These are phyloP conservation scores for Bombardia bombarda DNA, from an alignment of 495 filamentous ascomycete genomes.

Conservation along the genomic window DNA sequence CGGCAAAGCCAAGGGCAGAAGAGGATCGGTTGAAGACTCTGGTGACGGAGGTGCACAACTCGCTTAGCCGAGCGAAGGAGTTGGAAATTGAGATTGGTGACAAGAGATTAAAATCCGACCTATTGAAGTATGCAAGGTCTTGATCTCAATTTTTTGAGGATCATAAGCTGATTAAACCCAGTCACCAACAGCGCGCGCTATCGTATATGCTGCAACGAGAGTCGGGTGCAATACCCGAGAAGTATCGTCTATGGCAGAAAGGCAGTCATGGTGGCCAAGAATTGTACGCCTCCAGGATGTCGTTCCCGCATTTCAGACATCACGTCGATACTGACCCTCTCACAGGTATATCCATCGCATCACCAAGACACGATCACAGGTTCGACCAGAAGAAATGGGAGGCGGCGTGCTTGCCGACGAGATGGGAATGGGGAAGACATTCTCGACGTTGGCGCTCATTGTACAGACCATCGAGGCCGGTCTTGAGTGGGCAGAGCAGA, in stretches of 20 bases:
- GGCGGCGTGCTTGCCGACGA: conserved; percentile 38
- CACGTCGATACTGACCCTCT: not conserved
- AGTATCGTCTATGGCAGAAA: conserved; percentile 19
- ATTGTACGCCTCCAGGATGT: conserved; percentile 7
- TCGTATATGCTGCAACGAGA: conserved; percentile 29
- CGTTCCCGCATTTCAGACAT: too few relatives aligned
- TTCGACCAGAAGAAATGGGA: conserved; percentile 14
- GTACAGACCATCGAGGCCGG: conserved; percentile 16
- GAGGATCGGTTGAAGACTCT: conserved; percentile 14
- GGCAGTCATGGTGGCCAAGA: conserved; percentile 8
- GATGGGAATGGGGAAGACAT: conserved; percentile 42
- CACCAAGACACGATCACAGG: conserved; percentile 13
- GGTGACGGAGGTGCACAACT: conserved; percentile 14
- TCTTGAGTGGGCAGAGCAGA: conserved; percentile 36
- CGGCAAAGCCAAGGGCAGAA: conserved; percentile 3
- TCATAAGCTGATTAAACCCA: conserved; percentile 6
- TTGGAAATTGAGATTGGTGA: conserved; percentile 12
- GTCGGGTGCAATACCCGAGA: conserved; percentile 15
- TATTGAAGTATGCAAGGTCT: conserved; percentile 17
- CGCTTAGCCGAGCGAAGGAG: conserved; percentile 9
- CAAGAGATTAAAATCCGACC: conserved; percentile 10
- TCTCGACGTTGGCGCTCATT: conserved; percentile 30
- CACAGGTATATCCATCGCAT: conserved; percentile 23
- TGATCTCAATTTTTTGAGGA: too few relatives aligned
- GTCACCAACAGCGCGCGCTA: conserved; percentile 26